Evolutionary conservation across 768 basidiomycete genomes (phyloP).

Genomic region (Leccinellum luteum): DNA sequence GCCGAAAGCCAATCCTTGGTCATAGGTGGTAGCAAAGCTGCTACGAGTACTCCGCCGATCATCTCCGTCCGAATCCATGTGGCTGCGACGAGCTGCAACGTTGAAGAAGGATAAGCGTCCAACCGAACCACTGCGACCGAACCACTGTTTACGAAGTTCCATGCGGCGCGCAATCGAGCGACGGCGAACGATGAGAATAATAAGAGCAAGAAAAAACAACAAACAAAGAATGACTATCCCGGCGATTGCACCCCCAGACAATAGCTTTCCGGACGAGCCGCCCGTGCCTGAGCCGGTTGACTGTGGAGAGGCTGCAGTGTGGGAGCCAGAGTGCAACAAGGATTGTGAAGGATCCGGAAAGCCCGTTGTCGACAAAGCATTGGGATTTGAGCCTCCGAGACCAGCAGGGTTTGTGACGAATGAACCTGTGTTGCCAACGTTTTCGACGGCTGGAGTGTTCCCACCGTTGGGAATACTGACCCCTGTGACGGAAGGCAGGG

Average conservation of each 20-base stretch:
- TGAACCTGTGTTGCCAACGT: background rate
- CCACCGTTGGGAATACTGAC: background rate
- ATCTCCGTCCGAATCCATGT: conserved; percentile 14
- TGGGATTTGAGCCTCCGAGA: background rate
- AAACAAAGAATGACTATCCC: conserved; percentile 38
- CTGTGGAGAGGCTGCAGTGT: conserved; percentile 11
- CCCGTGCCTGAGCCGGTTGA: conserved; percentile 10
- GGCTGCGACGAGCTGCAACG: conserved; percentile 9
- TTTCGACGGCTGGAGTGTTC: background rate
- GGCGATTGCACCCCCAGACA: conserved; percentile 47
- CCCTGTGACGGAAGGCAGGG: background rate
- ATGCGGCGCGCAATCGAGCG: conserved; percentile 43
- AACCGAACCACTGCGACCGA: conserved; percentile 19
- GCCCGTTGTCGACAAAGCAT: background rate
- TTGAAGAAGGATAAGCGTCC: conserved; percentile 7
- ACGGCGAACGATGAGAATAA: conserved; percentile 45
- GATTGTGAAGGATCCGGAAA: conserved; percentile 4
- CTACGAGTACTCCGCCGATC: conserved; percentile 44
- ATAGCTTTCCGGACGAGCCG: conserved; percentile 21
- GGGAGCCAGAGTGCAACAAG: conserved; percentile 6
- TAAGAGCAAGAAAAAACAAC: conserved; percentile 32
- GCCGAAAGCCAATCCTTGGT: conserved; percentile 36
- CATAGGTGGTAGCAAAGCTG: conserved; percentile 65
- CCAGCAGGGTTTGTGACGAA: background rate
- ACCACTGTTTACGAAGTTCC: conserved; percentile 43